phyloP scores from a whole-genome alignment of 768 basidiomycete genomes.

The Favolaschia claudopus region DNA sequence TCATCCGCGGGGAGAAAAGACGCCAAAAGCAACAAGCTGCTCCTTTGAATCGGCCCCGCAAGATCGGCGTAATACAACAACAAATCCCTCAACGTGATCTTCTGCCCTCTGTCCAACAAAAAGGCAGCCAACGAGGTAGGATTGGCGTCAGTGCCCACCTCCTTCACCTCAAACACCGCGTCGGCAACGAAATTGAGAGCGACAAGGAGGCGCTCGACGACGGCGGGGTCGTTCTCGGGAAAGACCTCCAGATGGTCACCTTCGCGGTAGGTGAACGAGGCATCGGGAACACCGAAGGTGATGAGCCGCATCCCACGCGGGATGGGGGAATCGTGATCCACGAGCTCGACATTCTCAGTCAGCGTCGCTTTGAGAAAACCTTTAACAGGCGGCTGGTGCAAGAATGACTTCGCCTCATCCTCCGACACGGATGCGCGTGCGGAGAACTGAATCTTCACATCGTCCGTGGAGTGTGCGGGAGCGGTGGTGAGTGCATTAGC shows the following conservation, averaged over 20 bases:
- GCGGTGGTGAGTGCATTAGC: slow-evolving; percentile 5
- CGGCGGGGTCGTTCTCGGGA: not conserved
- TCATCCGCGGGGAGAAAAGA: slow-evolving; percentile 17
- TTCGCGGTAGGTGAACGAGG: not conserved
- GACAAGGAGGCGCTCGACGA: not conserved
- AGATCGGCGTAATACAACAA: slow-evolving; percentile 20
- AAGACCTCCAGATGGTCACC: slow-evolving; percentile 22
- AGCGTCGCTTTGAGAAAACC: slow-evolving; percentile 13
- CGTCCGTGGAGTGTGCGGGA: not conserved
- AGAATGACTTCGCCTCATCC: too few relatives aligned
- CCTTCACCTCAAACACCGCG: slow-evolving; percentile 7
- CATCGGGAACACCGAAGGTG: not conserved
- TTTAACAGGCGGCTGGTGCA: slow-evolving; percentile 5
- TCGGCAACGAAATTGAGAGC: not conserved
- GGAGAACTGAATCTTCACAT: slow-evolving; percentile 17
- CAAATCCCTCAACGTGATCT: slow-evolving; percentile 17
- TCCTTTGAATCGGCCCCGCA: slow-evolving; percentile 16
- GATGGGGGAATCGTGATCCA: slow-evolving; percentile 10
- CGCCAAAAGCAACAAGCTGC: not conserved
- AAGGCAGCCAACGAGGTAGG: not conserved
- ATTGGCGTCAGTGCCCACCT: not conserved
- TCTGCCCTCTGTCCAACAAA: not conserved
- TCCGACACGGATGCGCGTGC: not conserved
- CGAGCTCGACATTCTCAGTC: slow-evolving; percentile 14
- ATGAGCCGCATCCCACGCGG: slow-evolving; percentile 22